Evolutionary conservation across 345 rosid species (phyloP), one percentile per base, ranked within the genome.

Genomic region (Brassica juncea): DNA sequence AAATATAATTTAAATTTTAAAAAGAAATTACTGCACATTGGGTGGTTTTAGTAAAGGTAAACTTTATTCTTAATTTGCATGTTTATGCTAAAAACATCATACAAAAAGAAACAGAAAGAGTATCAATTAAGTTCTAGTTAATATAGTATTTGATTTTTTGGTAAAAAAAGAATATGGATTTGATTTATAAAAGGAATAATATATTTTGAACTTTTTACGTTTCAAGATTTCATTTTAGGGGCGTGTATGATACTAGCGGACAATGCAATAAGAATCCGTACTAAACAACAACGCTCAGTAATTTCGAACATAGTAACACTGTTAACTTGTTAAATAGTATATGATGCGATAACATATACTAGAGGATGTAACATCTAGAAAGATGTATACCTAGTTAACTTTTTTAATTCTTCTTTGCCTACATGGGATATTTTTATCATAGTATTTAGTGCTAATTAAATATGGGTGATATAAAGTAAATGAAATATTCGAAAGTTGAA

Each of bases 401-500:
- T 63, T 6, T 62, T 19, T 35, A 23, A 23, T 23, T 23, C 25
- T 23, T 23, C 25, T 23, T 63, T 39, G 47, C 47, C 47, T 9
- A 39, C 12, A 39, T 39, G 12, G 3, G 47, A 39, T 9, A 8
- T 35, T 12, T 49, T 49, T 49, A 14, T 49, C n/a, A n/a, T 49
- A n/a, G 15, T 49, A 54, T 8, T 15, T 54, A 54, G 23, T 16
- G 3, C 42, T 14, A 63, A 31, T 31, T 42, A 7, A 23, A 44
- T 37, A 67, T 16, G 34, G 23, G 37, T 21, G 32, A 12, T 11
- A 44, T 32, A 35, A 54, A 6, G 9, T 54, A n/a, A 65, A 65
- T 16, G 61, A 31, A 19, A 66, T 31, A 78, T 72, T 66, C 62
- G 62, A 72, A 72, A 78, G 72, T 28, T 54, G 21, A 65, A 71